Evolutionary conservation across 805 yeast genomes (phyloP), one percentile per base, ranked within the genome.

Genomic region (Candida succiphila): DNA sequence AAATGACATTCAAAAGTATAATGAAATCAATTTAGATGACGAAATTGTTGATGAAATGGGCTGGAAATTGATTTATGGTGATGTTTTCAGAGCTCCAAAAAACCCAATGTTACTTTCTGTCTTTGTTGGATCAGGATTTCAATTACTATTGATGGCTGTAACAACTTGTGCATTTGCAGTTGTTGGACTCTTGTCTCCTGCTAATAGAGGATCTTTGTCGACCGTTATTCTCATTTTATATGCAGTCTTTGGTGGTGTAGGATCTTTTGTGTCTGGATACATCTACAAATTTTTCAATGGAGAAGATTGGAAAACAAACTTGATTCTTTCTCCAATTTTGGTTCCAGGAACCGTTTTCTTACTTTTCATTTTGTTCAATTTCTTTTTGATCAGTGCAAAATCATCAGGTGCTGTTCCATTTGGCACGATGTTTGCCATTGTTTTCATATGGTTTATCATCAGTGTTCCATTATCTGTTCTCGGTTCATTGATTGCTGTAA

Each of bases 11-110:
- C 69, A 79, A 37, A 78, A 81, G 48, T 92, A 92, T 60, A 89
- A 89, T 53, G 95, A 84, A 53, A 72, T 89, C 42, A 86, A 83
- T 51, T 68, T 89, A 46, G 92, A 83, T 52, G 86, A 79, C 46
- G 95, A 83, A 37, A 73, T 86, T 34, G 78, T 85, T 41, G 95
- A 87, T 49, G 97, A 92, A 55, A 72, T 87, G 51, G 98, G 98
- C 26, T 92, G 98, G 98, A 92, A 92, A 55, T 69, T 92, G 42
- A 79, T 87, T 26, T 94, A 88, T 48, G 97, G 96, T 40, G 97
- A 89, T 55, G 87, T 89, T 21, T 89, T 89, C 64, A 74, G 97
- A 56, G 61, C 88, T 7, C 97, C 97, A 28, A 54, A 65, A 32
- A 63, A 71, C 43, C 67, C 81, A 35, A 68, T 87, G 71, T 37